These are phyloP conservation scores for Funneliformis geosporum DNA, from an alignment of 192 early-diverging fungal genomes.

Conservation along the genomic window DNA sequence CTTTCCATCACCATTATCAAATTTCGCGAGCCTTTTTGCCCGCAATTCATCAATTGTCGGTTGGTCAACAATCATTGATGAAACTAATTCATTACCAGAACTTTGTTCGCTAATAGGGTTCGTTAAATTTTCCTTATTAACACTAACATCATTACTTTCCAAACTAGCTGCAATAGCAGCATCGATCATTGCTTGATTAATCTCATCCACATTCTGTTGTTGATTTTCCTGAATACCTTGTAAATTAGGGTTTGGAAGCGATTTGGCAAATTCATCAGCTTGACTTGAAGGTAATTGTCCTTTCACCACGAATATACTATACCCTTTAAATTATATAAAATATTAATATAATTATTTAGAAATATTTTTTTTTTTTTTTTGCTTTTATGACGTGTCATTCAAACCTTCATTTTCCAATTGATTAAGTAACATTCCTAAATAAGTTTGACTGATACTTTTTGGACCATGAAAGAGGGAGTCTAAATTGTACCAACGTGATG, in stretches of 20 bases:
- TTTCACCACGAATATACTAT: conserved; percentile 47
- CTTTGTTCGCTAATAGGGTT: not conserved
- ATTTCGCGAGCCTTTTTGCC: conserved; percentile 20
- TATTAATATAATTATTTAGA: not conserved
- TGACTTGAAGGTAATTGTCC: conserved; percentile 16
- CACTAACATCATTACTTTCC: conserved; percentile 2
- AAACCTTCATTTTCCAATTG: conserved; percentile 51
- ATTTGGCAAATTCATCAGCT: conserved; percentile 22
- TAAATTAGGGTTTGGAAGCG: conserved; percentile 8
- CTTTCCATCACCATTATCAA: not conserved
- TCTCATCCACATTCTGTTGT: not conserved
- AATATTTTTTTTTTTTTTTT: not conserved
- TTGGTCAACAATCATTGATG: not conserved
- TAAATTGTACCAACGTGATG: conserved; percentile 77
- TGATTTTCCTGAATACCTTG: not conserved
- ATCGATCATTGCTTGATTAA: conserved; percentile 8
- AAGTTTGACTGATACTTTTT: conserved; percentile 67
- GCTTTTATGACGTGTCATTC: not conserved
- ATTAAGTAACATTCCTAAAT: conserved; percentile 56
- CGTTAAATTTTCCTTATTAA: not conserved
- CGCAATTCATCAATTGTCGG: conserved; percentile 18
- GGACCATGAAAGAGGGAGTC: conserved; percentile 59
- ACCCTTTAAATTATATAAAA: conserved; percentile 28
- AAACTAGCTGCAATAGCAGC: conserved; percentile 31
- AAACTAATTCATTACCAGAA: not conserved